A percentile compares a stretch with the other conserved stretches of the same genome.
Conservation (phyloP, 805 yeast genomes). For the Lachancea mirantina region DNA sequence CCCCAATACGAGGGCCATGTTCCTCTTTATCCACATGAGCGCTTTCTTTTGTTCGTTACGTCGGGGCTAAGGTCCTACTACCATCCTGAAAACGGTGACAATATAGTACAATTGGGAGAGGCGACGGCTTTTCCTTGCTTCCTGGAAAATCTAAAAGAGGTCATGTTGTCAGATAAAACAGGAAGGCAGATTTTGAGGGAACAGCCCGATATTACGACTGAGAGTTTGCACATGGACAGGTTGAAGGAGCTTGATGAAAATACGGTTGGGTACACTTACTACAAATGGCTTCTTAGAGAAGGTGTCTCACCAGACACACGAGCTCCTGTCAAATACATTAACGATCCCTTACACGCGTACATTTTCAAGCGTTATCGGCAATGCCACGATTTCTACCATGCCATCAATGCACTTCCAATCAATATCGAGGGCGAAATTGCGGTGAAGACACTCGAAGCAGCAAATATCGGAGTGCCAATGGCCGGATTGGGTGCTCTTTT, state of each 20-base stretch:
- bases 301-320: slow-evolving; percentile 93
- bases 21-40: slow-evolving; percentile 60
- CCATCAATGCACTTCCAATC: slow-evolving; percentile 83
- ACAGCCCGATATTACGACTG: slow-evolving; percentile 74
- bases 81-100: slow-evolving; percentile 69
- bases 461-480: slow-evolving; percentile 91
- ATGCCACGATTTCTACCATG: slow-evolving; percentile 95
- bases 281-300: slow-evolving; percentile 75
- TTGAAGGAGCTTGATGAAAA: slow-evolving; percentile 55
- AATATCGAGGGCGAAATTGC: slow-evolving; percentile 96
- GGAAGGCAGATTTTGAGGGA: slow-evolving; percentile 78
- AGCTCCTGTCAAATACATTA: slow-evolving; percentile 78
- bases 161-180: slow-evolving; percentile 66
- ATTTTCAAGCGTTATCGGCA: slow-evolving; percentile 92
- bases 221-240: slow-evolving; percentile 55
- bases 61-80: slow-evolving; percentile 72
- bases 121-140: slow-evolving; percentile 73
- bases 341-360: slow-evolving; percentile 84
- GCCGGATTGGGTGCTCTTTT: slow-evolving; percentile 87
- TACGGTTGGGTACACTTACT: slow-evolving; percentile 74
- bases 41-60: slow-evolving; percentile 54
- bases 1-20: slow-evolving; percentile 70
- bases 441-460: slow-evolving; percentile 83
- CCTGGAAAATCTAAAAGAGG: slow-evolving; percentile 51
- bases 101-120: slow-evolving; percentile 82